Base-by-base conservation (phyloP, 2,329 filamentous ascomycete species). In the Colletotrichum viniferum region DNA sequence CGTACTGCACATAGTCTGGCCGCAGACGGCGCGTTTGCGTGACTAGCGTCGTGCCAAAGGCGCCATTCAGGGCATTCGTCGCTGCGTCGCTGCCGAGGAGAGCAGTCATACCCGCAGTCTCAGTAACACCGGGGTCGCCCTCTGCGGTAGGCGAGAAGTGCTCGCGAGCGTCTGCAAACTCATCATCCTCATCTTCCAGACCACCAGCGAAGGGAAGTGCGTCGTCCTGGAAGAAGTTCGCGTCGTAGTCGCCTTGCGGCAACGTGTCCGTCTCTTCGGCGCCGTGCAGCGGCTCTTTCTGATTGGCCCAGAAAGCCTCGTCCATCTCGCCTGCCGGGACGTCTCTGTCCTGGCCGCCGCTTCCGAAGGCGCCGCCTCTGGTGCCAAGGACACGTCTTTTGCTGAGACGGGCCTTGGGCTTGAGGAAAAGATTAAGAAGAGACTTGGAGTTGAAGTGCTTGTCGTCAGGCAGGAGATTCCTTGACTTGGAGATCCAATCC, bases 381-480 rank as follows among this genome's bases (percentile, higher is more conserved):
- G 85, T 86, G 38, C 87, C 86, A 62, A 90, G 87, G 6, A 88
- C 87, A 77, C 90, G 92, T 63, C 92, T 90, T 73, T 92, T 91
- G 60, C 94, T 92, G 84, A 98, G 91, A 56, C 94, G 93, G 13
- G 96, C 95, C 83, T 96, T 98, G 32, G 97, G 97, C 84, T 99
- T 99, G 32, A 98, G 89, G 89, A 98, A 99, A 2, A 99, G 90
- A 66, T 92, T 94, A 8, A 98, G 88, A 1, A 99, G 88, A 78
- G 98, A 95, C 81, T 94, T 94, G 10, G 96, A 98, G 86, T 96
- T 98, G 87, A 99, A 98, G 83, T 98, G 96, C 85, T 98, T 98
- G 86, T 99, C 97, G 81, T 99, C 97, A 4, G 97, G 96, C 6
- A 99, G 91, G 4, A 99, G 90, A 82, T 99, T 98, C 64, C 95